These are phyloP conservation scores for Blastobotrys illinoisensis DNA, from an alignment of 1,139 yeast genomes.

Conservation along the genomic window DNA sequence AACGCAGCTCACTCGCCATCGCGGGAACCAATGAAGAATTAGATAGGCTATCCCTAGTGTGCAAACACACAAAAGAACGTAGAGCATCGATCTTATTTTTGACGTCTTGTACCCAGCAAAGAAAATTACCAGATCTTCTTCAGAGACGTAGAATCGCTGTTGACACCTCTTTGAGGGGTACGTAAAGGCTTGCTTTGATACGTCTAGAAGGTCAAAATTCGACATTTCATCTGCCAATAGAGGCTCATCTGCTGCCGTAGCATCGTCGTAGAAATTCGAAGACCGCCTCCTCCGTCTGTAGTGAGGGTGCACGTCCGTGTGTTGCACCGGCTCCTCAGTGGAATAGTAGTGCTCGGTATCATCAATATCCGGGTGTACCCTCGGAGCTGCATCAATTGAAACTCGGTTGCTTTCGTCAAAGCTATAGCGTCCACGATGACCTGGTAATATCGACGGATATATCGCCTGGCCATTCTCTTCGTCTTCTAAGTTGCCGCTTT, in stretches of 20 bases:
- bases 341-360: constrained; percentile 8
- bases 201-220: neutral
- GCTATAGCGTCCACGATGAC: constrained; percentile 18
- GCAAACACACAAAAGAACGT: constrained; percentile 48
- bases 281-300: constrained; percentile 14
- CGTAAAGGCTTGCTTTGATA: neutral
- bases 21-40: constrained; percentile 79
- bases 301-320: neutral
- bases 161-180: constrained; percentile 16
- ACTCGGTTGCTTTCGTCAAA: constrained; percentile 14
- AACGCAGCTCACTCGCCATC: constrained; percentile 58
- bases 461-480: constrained; percentile 33
- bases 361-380: constrained; percentile 3
- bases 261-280: constrained; percentile 16
- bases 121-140: constrained; percentile 89
- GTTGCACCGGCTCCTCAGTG: constrained; percentile 11
- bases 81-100: constrained; percentile 41
- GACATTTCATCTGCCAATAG: constrained; percentile 7
- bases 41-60: constrained; percentile 73
- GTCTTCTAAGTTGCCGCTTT: constrained; percentile 17
- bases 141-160: constrained; percentile 88
- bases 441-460: constrained; percentile 17
- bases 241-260: constrained; percentile 11
- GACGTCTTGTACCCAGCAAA: constrained; percentile 81
- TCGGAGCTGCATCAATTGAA: constrained; percentile 2